Percentiles rank a stretch among this genome's conserved stretches.
Evolutionary conservation across 164 flowering plant genomes (phyloP).

Genomic region (Protea cynaroides): DNA sequence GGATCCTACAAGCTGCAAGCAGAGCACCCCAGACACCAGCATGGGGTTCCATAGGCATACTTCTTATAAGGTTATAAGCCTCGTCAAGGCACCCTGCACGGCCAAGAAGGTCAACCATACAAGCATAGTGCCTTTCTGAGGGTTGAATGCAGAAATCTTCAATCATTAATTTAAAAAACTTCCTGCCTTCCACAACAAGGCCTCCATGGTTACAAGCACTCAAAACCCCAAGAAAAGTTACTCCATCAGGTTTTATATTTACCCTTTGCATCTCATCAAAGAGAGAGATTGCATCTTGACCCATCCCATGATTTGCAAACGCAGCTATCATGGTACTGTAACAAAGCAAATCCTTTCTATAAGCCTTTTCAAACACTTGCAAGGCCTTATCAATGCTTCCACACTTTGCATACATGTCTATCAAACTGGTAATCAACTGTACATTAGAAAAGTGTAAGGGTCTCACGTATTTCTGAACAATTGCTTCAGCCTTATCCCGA

Average conservation of each 20-base stretch:
- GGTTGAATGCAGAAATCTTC: constrained; percentile 28
- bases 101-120: constrained; percentile 41
- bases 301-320: constrained; percentile 35
- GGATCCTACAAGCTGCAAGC: constrained; percentile 38
- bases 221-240: constrained; percentile 33
- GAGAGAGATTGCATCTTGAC: constrained; percentile 25
- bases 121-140: constrained; percentile 31
- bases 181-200: constrained; percentile 30
- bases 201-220: constrained; percentile 46
- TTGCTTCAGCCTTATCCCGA: constrained; percentile 23
- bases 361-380: constrained; percentile 25
- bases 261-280: constrained; percentile 27
- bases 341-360: constrained; percentile 28
- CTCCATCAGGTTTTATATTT: constrained; percentile 32
- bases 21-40: constrained; percentile 38
- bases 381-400: constrained; percentile 29
- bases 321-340: constrained; percentile 43
- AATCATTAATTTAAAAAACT: constrained; percentile 30
- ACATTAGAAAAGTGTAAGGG: constrained; percentile 14
- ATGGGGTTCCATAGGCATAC: constrained; percentile 30
- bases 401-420: constrained; percentile 39
- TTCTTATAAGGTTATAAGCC: constrained; percentile 23
- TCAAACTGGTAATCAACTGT: constrained; percentile 26
- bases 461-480: constrained; percentile 13
- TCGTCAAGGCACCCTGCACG: constrained; percentile 34